Evolutionary conservation across 2,329 filamentous ascomycete species (phyloP).

Genomic region (Paecilomyces sp.): DNA sequence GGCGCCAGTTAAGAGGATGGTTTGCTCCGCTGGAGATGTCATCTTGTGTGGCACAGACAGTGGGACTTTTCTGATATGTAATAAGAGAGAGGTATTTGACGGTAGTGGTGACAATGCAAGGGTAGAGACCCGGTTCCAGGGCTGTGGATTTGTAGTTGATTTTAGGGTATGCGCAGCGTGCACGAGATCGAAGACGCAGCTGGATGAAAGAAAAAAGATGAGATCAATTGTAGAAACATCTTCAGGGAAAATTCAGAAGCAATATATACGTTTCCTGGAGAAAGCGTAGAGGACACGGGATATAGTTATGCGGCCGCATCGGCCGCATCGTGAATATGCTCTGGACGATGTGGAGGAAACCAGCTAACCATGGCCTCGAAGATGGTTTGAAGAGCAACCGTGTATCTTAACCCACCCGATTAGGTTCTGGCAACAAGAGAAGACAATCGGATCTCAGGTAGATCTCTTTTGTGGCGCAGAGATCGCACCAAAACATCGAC

Average conservation of each 20-base stretch:
- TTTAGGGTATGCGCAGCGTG: background rate
- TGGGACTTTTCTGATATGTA: background rate
- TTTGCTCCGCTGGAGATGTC: background rate
- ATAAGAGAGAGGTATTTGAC: background rate
- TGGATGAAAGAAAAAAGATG: background rate
- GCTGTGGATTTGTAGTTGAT: background rate
- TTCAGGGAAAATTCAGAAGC: background rate
- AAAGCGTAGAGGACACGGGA: background rate
- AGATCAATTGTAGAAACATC: background rate
- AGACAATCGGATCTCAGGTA: background rate
- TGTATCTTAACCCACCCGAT: background rate
- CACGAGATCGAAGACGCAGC: background rate
- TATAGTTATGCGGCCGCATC: background rate
- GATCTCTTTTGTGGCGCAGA: background rate
- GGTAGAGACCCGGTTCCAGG: background rate
- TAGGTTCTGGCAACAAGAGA: background rate
- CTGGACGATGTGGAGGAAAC: background rate
- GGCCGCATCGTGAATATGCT: background rate
- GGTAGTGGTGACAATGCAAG: background rate
- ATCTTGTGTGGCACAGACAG: background rate
- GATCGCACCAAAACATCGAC: background rate
- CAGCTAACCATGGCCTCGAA: background rate
- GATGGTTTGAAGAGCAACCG: background rate
- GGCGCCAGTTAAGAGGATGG: conserved; percentile 32
- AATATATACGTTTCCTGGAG: background rate